Evolutionary conservation across 768 basidiomycete genomes (phyloP).

Genomic region (Imleria badia): DNA sequence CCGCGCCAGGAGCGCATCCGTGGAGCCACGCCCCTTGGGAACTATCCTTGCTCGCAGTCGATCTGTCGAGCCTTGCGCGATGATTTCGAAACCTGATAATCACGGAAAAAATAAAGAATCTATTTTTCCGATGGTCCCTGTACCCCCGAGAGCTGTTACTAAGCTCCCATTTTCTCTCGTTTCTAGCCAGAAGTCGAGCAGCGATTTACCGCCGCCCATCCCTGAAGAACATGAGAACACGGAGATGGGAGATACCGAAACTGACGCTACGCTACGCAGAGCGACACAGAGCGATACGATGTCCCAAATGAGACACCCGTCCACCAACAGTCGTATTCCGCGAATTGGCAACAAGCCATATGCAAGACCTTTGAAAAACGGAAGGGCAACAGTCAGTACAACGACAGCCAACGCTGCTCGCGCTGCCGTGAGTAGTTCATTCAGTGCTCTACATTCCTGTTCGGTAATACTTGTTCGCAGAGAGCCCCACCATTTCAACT

Average conservation of each 20-base stretch:
- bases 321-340: constrained; percentile 56
- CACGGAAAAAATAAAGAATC: constrained; percentile 18
- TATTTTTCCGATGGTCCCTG: constrained; percentile 19
- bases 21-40: constrained; percentile 31
- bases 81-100: constrained; percentile 4
- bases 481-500: constrained; percentile 12
- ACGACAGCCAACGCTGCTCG: constrained; percentile 6
- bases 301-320: constrained; percentile 49
- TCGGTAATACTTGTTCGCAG: constrained; percentile 1
- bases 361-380: constrained; percentile 36
- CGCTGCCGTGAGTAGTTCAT: constrained; percentile 18
- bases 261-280: constrained; percentile 15
- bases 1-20: constrained; percentile 35
- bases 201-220: constrained; percentile 28
- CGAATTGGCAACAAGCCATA: constrained; percentile 62
- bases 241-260: constrained; percentile 1
- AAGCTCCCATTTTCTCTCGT: constrained; percentile 32
- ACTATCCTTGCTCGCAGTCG: constrained; percentile 22
- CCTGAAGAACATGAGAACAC: constrained; percentile 32
- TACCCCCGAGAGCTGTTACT: constrained; percentile 3
- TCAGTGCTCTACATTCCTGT: not conserved
- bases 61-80: constrained; percentile 28
- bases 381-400: constrained; percentile 1
- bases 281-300: constrained; percentile 31
- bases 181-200: constrained; percentile 18